A percentile compares a stretch with the other conserved stretches of the same genome.
Conservation (phyloP, 768 basidiomycete species). For the Hygrophoropsis aurantiaca region DNA sequence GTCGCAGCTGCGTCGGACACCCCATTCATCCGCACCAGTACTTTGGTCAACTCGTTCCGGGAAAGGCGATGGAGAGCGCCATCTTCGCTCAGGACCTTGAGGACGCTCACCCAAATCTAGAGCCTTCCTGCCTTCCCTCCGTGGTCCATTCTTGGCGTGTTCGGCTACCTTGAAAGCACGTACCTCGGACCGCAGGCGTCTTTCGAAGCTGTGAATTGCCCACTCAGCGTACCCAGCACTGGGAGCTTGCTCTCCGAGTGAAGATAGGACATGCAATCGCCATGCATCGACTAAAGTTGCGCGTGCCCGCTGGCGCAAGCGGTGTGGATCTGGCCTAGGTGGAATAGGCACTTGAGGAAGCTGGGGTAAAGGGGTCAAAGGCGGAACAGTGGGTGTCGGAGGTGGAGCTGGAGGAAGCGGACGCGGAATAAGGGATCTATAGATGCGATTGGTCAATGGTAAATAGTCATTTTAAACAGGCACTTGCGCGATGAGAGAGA, state of each 20-base stretch:
- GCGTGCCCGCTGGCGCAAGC: conserved; percentile 60
- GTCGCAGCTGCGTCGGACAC: conserved; percentile 17
- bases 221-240: conserved; percentile 33
- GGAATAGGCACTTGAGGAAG: conserved; percentile 15
- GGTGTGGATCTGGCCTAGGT: conserved; percentile 29
- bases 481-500: conserved; percentile 63
- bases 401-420: conserved; percentile 28
- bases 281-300: conserved; percentile 68
- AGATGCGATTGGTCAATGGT: background rate
- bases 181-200: conserved; percentile 15
- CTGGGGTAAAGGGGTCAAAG: conserved; percentile 22
- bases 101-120: conserved; percentile 34
- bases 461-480: conserved; percentile 3
- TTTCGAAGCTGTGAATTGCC: conserved; percentile 28
- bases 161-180: conserved; percentile 12
- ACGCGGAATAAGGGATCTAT: conserved; percentile 23
- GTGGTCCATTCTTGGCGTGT: conserved; percentile 17
- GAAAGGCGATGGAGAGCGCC: conserved; percentile 28
- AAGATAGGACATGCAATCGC: conserved; percentile 57
- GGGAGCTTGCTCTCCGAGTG: conserved; percentile 39
- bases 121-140: conserved; percentile 42
- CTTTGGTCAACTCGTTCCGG: conserved; percentile 1
- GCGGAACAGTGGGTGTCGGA: conserved; percentile 23
- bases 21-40: conserved; percentile 28
- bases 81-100: conserved; percentile 15